Percentiles rank a stretch among this genome's conserved stretches.
These are phyloP conservation scores for Orbilia blumenaviensis DNA, from an alignment of 2,329 filamentous ascomycete genomes.

Conservation along the genomic window DNA sequence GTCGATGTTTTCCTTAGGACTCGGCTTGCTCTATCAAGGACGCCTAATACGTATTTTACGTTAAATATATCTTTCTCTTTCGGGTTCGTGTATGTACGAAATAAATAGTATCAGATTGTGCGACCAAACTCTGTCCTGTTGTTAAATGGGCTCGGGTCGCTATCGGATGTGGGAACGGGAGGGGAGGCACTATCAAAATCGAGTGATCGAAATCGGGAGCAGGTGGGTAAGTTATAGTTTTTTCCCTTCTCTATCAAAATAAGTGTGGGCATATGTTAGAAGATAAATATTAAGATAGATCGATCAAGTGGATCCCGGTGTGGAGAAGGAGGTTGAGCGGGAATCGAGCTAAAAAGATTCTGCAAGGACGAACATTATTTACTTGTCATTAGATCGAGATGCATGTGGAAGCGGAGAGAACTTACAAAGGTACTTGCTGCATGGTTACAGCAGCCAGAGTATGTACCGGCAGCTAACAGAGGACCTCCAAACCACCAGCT, in stretches of 20 bases:
- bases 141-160: slow-evolving; percentile 1
- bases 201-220: neutral
- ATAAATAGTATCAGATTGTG: too few species aligned
- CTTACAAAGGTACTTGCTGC: slow-evolving; percentile 22
- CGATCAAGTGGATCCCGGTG: slow-evolving; percentile 33
- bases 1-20: neutral
- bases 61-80: too few species aligned
- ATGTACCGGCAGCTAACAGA: too few species aligned
- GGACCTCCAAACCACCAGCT: neutral
- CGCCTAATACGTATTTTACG: too few species aligned
- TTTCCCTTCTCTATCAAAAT: slow-evolving; percentile 11
- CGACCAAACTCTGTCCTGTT: slow-evolving; percentile 25
- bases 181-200: too few species aligned
- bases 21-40: slow-evolving; percentile 35
- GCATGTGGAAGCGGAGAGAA: slow-evolving; percentile 37
- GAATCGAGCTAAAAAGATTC: slow-evolving; percentile 35
- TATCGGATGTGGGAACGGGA: neutral
- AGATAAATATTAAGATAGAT: too few species aligned
- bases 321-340: slow-evolving; percentile 26
- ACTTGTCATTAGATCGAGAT: slow-evolving; percentile 36
- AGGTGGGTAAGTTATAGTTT: slow-evolving; percentile 25
- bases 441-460: too few species aligned
- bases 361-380: slow-evolving; percentile 28
- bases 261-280: neutral
- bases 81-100: too few species aligned